These are phyloP conservation scores for Serpula lacrymans DNA, from an alignment of 768 basidiomycete species.

Conservation along the genomic window DNA sequence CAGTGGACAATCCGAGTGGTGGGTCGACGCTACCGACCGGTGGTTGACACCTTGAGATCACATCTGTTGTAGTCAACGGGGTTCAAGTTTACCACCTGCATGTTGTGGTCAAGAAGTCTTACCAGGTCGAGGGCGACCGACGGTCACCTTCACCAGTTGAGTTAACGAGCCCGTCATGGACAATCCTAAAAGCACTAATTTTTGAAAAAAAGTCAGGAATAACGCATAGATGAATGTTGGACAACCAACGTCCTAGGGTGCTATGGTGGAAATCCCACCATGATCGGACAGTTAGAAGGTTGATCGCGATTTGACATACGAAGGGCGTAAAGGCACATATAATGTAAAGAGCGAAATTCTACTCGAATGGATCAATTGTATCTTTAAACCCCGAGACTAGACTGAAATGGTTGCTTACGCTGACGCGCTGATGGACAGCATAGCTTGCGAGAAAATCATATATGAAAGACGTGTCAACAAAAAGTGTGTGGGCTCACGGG, in stretches of 20 bases:
- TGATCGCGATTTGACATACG: conserved; percentile 62
- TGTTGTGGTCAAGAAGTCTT: conserved; percentile 3
- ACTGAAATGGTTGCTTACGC: conserved; percentile 31
- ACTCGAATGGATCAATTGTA: conserved; percentile 9
- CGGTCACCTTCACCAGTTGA: conserved; percentile 77
- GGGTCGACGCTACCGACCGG: conserved; percentile 59
- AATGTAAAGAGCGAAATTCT: conserved; percentile 39
- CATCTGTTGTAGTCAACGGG: conserved; percentile 10
- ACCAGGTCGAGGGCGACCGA: conserved; percentile 89
- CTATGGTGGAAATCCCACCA: conserved; percentile 89
- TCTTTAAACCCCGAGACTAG: background rate
- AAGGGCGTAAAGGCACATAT: conserved; percentile 56
- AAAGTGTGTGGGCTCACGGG: conserved; percentile 28
- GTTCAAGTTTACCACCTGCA: background rate
- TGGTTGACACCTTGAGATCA: conserved; percentile 56
- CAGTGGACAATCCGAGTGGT: conserved; percentile 64
- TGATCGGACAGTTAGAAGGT: conserved; percentile 65
- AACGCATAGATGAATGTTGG: background rate
- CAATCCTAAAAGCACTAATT: conserved; percentile 63
- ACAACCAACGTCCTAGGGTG: conserved; percentile 24
- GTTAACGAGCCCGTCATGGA: conserved; percentile 76
- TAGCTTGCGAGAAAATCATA: conserved; percentile 34
- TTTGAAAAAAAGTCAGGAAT: conserved; percentile 1
- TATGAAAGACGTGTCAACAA: background rate
- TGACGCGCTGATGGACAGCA: conserved; percentile 67